Percentiles rank a stretch among this genome's conserved stretches.
These are phyloP conservation scores for Ziziphus jujuba DNA, from an alignment of 306 rosid genomes.

Conservation along the genomic window DNA sequence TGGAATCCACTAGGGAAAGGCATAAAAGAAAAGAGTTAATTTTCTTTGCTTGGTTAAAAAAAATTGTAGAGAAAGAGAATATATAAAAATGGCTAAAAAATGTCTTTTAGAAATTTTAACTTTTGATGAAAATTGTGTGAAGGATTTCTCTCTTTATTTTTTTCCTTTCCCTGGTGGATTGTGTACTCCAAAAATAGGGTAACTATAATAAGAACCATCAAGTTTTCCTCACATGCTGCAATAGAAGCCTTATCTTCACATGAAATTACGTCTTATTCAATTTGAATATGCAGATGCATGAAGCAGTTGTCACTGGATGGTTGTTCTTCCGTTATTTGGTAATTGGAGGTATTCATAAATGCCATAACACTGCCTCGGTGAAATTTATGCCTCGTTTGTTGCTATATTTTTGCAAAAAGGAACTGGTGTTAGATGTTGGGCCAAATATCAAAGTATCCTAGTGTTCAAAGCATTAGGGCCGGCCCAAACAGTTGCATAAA, in stretches of 20 bases:
- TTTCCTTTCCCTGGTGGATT: too few species aligned
- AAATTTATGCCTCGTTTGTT: background rate
- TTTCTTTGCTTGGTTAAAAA: too few species aligned
- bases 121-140: too few species aligned
- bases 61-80: too few species aligned
- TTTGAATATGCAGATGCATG: conserved; percentile 62
- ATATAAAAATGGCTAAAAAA: too few species aligned
- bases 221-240: background rate
- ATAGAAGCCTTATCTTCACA: background rate
- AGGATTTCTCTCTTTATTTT: background rate
- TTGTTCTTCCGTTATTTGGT: conserved; percentile 97
- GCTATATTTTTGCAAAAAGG: background rate
- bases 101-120: too few species aligned
- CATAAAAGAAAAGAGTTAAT: too few species aligned
- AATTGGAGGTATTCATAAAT: conserved; percentile 77
- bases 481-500: background rate
- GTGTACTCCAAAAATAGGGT: background rate
- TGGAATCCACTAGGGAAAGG: too few species aligned
- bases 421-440: too few species aligned
- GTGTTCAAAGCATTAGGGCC: too few species aligned
- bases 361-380: conserved; percentile 6
- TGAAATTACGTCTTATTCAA: conserved; percentile 15
- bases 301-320: conserved; percentile 98
- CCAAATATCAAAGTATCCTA: too few species aligned
- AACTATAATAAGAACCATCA: background rate